Conservation (phyloP, 2,329 filamentous ascomycete species). For the Aureobasidium zeae region DNA sequence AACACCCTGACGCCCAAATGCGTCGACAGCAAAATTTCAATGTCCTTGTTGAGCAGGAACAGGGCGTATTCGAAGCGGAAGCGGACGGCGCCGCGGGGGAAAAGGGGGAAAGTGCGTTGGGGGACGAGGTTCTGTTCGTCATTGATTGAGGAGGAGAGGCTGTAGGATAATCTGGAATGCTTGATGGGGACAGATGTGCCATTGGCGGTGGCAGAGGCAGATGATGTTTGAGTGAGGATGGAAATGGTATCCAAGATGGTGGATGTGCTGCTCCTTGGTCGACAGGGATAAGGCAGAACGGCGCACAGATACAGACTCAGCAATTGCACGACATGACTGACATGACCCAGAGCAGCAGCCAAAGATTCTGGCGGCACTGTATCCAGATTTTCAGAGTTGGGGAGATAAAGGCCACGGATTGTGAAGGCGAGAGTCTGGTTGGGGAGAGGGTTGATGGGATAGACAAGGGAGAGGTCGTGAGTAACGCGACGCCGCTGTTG, state of each 20-base stretch:
- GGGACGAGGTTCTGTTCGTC: conserved; percentile 22
- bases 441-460: conserved; percentile 63
- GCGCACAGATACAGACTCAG: conserved; percentile 75
- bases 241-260: conserved; percentile 66
- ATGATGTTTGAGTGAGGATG: conserved; percentile 23
- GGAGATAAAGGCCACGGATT: conserved; percentile 67
- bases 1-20: conserved; percentile 66
- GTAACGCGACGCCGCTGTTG: conserved; percentile 85
- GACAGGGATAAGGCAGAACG: conserved; percentile 71
- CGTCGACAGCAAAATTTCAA: conserved; percentile 58
- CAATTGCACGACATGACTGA: conserved; percentile 63
- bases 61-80: conserved; percentile 95
- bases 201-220: conserved; percentile 16
- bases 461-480: conserved; percentile 69
- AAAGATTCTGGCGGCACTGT: conserved; percentile 60
- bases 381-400: conserved; percentile 65
- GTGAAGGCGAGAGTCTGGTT: conserved; percentile 66
- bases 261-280: conserved; percentile 62
- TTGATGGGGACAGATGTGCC: too few relatives aligned
- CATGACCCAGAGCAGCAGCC: conserved; percentile 72
- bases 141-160: background rate
- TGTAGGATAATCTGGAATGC: too few relatives aligned
- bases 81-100: conserved; percentile 58
- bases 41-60: conserved; percentile 93
- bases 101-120: conserved; percentile 61